Evolutionary conservation across 2,329 filamentous ascomycete genomes (phyloP).

Genomic region (Mollisiaceae sp.): DNA sequence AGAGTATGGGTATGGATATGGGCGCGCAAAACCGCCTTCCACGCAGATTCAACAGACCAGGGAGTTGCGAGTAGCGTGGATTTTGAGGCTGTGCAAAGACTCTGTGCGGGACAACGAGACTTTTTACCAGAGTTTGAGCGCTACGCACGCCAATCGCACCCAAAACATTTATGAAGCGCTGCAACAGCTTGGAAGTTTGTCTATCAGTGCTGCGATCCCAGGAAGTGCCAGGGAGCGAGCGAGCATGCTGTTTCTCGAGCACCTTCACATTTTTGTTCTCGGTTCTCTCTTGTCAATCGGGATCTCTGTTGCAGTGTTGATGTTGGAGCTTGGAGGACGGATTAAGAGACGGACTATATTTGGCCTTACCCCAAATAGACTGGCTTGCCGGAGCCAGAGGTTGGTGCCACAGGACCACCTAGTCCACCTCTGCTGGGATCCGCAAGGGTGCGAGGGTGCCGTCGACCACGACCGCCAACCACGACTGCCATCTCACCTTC

Average conservation of each 20-base stretch:
- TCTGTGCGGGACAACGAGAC: background rate
- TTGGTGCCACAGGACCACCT: background rate
- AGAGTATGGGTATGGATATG: background rate
- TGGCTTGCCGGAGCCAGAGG: constrained; percentile 1
- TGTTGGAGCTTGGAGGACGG: constrained; percentile 5
- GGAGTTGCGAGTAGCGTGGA: background rate
- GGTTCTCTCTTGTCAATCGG: background rate
- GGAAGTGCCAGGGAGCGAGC: background rate
- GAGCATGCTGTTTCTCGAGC: background rate
- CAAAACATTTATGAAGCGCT: constrained; percentile 10
- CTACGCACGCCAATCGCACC: constrained; percentile 1
- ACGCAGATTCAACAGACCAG: background rate
- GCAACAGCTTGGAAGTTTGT: background rate
- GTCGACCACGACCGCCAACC: background rate
- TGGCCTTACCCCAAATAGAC: constrained; percentile 16
- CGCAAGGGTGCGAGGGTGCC: background rate
- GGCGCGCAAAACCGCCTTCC: background rate
- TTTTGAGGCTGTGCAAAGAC: constrained; percentile 6
- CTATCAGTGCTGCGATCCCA: background rate
- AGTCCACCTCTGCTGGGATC: background rate
- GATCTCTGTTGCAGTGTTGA: background rate
- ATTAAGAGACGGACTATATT: constrained; percentile 11
- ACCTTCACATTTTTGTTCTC: too few relatives aligned
- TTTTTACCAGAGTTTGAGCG: constrained; percentile 1
- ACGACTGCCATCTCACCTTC: too few relatives aligned